Percentiles rank a stretch among this genome's conserved stretches.
These are phyloP conservation scores for Hypoxylon lienhwacheense DNA, from an alignment of 495 filamentous ascomycete species.

Conservation along the genomic window DNA sequence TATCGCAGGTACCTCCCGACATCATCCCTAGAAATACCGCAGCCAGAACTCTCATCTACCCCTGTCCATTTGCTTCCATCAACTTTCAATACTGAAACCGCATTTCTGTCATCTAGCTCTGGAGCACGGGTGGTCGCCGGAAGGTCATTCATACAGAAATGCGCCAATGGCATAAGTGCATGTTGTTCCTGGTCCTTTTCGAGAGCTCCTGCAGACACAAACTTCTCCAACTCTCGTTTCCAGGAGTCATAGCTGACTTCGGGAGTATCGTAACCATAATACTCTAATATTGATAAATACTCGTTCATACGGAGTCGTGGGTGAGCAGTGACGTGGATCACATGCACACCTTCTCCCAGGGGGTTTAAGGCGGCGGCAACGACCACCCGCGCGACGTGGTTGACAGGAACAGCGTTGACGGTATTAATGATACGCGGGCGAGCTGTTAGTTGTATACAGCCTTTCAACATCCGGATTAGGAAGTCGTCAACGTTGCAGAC, in stretches of 20 bases:
- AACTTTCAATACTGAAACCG: slow-evolving; percentile 60
- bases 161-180: slow-evolving; percentile 82
- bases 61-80: slow-evolving; percentile 64
- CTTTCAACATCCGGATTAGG: slow-evolving; percentile 84
- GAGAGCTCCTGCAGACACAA: slow-evolving; percentile 57
- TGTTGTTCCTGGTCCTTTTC: slow-evolving; percentile 63
- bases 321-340: slow-evolving; percentile 72
- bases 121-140: slow-evolving; percentile 77
- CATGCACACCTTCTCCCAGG: slow-evolving; percentile 52
- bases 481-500: slow-evolving; percentile 89
- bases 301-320: slow-evolving; percentile 79
- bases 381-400: slow-evolving; percentile 78
- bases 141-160: slow-evolving; percentile 80
- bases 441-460: slow-evolving; percentile 74
- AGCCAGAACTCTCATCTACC: slow-evolving; percentile 63
- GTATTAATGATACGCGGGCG: slow-evolving; percentile 83
- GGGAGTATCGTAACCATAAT: slow-evolving; percentile 75
- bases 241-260: slow-evolving; percentile 65
- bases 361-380: slow-evolving; percentile 71
- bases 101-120: slow-evolving; percentile 76
- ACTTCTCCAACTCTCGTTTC: slow-evolving; percentile 59
- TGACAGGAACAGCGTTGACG: slow-evolving; percentile 87
- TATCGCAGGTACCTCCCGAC: slow-evolving; percentile 76
- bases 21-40: slow-evolving; percentile 65
- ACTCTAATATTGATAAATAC: slow-evolving; percentile 69